Evolutionary conservation across 768 basidiomycete genomes (phyloP), one percentile per base, ranked within the genome.

Genomic region (Tricholoma sp.): DNA sequence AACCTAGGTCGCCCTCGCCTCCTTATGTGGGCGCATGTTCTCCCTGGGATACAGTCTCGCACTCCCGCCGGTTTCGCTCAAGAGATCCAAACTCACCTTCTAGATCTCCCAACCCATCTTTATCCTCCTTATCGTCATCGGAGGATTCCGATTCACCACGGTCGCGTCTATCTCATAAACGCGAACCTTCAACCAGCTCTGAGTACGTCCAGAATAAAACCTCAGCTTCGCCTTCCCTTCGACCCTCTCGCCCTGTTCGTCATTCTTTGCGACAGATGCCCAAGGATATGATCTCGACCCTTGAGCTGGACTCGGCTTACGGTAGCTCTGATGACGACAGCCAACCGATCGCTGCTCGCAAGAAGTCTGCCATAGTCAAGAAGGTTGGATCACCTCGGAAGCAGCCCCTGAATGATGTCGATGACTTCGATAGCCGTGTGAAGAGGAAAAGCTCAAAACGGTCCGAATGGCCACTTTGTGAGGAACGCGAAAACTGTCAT

Each of bases 401-500:
- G 32, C 15, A 32, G 31, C 4, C 17, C 7, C 47, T 4, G 29
- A n/a, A 49, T 1, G 15, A 4, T 17, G 15, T n/a, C 6, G 17
- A 4, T 32, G n/a, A 24, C 10, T 17, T n/a, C 9, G 15, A 17
- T 2, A n/a, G n/a, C 29, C n/a, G 6, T 9, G n/a, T 5, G 47
- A 32, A 32, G 4, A 7, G 31, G 29, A 49, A 49, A 44, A 5
- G n/a, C 13, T 8, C 3, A 32, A 9, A n/a, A 11, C 47, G 8
- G 3, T 29, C 29, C 4, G 4, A 58, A 6, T 62, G 56, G 62
- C 58, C 50, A 6, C 13, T 32, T 31, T 60, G 57, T 24, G 31
- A 34, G 17, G 17, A 36, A n/a, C 41, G 57, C 0, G 39, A 50
- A 4, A 65, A 59, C 53, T 70, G 70, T 37, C 67, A 68, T 33